Evolutionary conservation across 1,284 basidiomycete species (phyloP), one percentile per base, ranked within the genome.

Genomic region (Pascua guehoae): DNA sequence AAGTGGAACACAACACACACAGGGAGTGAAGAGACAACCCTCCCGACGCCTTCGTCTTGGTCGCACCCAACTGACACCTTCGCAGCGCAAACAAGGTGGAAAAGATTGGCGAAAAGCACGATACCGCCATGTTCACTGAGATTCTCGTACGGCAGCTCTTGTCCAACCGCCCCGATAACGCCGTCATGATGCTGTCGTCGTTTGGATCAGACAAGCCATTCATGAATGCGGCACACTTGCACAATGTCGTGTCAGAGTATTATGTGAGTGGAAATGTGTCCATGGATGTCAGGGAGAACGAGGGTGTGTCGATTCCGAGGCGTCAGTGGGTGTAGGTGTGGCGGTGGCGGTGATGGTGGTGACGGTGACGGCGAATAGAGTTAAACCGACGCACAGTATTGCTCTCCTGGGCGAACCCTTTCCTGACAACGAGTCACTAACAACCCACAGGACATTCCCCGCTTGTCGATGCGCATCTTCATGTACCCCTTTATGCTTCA

Each of bases 401-500:
- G 24, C 24, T 32, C 24, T 32, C 24, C 24, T 32, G 24, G 24
- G 24, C 7, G 24, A 32, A 3, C 24, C 7, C 24, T 3, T 32
- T n/a, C n/a, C n/a, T 32, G 24, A 32, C 24, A 7, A 32, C 24
- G 24, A 3, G 24, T 32, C n/a, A 32, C 24, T 32, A 7, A 32
- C 24, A 32, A 32, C 24, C 3, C 24, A 7, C 24, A 32, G 40
- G 56, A 57, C 47, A 49, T 57, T 18, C 56, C 56, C 14, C 50
- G 56, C 50, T 4, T 57, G 8, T 49, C 51, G 12, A 41, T 16
- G 12, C 56, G 56, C 50, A 38, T 37, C 2, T 57, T 53, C 47
- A 16, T 53, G 38, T 57, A 57, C 42, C 50, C 41, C 12, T 57
- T 53, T 47, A 43, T 57, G 18, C 17, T 49, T 10, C 51, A 57